Base-by-base conservation (phyloP, 2,329 filamentous ascomycete species). In the Ascochyta fabae region DNA sequence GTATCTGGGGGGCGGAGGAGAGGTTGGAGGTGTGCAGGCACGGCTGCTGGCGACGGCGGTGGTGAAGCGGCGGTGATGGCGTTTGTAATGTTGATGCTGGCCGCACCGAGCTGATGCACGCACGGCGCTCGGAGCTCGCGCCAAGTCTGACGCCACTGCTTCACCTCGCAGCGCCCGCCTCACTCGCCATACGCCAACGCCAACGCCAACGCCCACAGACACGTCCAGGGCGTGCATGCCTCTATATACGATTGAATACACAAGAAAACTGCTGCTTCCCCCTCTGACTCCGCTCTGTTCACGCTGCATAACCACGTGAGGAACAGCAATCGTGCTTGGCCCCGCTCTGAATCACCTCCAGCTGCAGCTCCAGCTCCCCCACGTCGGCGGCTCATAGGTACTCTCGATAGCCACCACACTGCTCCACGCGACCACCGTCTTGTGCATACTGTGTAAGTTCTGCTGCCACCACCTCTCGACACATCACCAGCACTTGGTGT, bases 81-180 rank as follows among this genome's bases (percentile, higher is more conserved):
- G 71, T 70, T 72, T 69, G 72, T 69, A 61, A 68, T 66, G 67
- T 62, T 57, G 68, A 63, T 67, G 68, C 58, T 63, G 65, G 59
- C 58, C 48, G 44, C 48, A 45, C 50, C 64, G 61, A 59, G 64
- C 62, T 62, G 65, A 59, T 64, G 45, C 29, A 59, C 63, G 46
- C 42, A 47, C 44, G 34, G 34, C 52, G 60, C 36, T 45, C 57
- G 60, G 61, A 68, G 64, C 64, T 66, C 58, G 53, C 41, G 46
- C 51, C 60, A 61, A 62, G 54, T 43, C 47, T 62, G 60, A 60
- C 67, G 67, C 68, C 66, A 70, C 65, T 65, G 61, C 51, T 48
- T 48, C 56, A 63, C 56, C 53, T 53, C 54, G 39, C 46, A 53
- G 56, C 54, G 33, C 54, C 60, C 62, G 66, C 70, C 64, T 73